Evolutionary conservation across 2,329 filamentous ascomycete genomes (phyloP), one percentile per base, ranked within the genome.

Genomic region (Neonectria ditissima): DNA sequence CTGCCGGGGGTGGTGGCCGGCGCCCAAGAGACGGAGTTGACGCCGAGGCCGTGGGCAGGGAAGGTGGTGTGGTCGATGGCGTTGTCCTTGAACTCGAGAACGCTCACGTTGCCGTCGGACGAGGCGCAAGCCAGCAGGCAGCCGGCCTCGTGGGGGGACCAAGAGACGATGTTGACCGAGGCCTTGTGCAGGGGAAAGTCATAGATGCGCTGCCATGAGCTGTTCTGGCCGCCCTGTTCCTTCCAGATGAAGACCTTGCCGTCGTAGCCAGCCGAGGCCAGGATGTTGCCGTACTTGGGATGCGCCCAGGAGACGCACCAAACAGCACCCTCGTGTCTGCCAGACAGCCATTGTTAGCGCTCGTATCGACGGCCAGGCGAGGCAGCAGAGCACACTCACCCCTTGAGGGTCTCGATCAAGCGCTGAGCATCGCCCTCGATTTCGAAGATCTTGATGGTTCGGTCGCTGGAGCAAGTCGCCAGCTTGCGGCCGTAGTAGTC

Each of bases 391-490:
- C 41, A 43, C 8, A 76, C 83, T 75, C 87, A 97, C 93, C 95
- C 95, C 82, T 97, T 97, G 70, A 99, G 84, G 26, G 96, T 99
- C 83, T 98, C 95, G 34, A 93, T 88, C 73, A 98, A 83, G 68
- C 92, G 89, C 81, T 99, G 95, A 71, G 91, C 88, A 74, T 98
- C 94, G 75, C 94, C 93, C 76, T 98, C 95, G 59, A 99, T 91
- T 81, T 99, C 96, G 78, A 97, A 99, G 77, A 99, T 98, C 84
- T 98, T 98, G 84, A 99, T 97, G 51, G 95, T 98, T 79, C 96
- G 94, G 82, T 99, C 96, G 70, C 95, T 97, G 37, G 94, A 97
- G 82, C 96, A 98, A 70, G 96, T 99, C 67, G 96, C 96, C 73
- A 99, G 89, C 77, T 95, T 92, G 72, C 96, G 91, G 76, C 96